phyloP scores from a whole-genome alignment of 2,329 filamentous ascomycete species.

The Fusarium multiceps region DNA sequence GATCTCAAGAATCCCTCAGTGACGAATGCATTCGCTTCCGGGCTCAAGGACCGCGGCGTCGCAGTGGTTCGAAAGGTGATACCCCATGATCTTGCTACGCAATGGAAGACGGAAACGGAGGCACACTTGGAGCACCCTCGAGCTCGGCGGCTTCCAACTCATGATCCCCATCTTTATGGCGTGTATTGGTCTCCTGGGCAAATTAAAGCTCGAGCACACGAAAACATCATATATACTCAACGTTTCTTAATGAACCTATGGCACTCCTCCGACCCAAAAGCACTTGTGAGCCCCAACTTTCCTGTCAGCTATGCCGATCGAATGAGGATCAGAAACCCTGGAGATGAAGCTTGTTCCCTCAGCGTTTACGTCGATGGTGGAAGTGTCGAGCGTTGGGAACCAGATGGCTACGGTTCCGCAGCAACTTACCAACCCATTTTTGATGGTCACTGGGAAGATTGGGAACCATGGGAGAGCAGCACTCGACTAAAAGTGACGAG shows the following conservation, averaged over 20 bases:
- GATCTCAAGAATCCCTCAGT: slow-evolving; percentile 49
- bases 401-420: slow-evolving; percentile 67
- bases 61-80: slow-evolving; percentile 51
- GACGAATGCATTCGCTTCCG: slow-evolving; percentile 44
- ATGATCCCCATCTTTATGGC: slow-evolving; percentile 50
- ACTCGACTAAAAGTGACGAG: slow-evolving; percentile 71
- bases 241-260: slow-evolving; percentile 60
- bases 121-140: slow-evolving; percentile 65
- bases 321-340: slow-evolving; percentile 62
- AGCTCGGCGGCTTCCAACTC: slow-evolving; percentile 47
- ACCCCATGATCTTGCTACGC: slow-evolving; percentile 40
- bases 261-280: slow-evolving; percentile 52
- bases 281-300: slow-evolving; percentile 56
- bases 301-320: slow-evolving; percentile 72
- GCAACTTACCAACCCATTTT: slow-evolving; percentile 75
- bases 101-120: slow-evolving; percentile 63
- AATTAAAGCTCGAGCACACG: slow-evolving; percentile 54
- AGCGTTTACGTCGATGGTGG: slow-evolving; percentile 73
- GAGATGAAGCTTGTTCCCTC: slow-evolving; percentile 65
- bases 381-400: slow-evolving; percentile 74
- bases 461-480: slow-evolving; percentile 79
- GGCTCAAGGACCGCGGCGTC: slow-evolving; percentile 48
- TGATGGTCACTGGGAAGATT: slow-evolving; percentile 77
- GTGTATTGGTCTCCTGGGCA: slow-evolving; percentile 57
- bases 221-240: slow-evolving; percentile 54